Evolutionary conservation across 805 yeast species (phyloP).

Genomic region (Metschnikowia gruessii): DNA sequence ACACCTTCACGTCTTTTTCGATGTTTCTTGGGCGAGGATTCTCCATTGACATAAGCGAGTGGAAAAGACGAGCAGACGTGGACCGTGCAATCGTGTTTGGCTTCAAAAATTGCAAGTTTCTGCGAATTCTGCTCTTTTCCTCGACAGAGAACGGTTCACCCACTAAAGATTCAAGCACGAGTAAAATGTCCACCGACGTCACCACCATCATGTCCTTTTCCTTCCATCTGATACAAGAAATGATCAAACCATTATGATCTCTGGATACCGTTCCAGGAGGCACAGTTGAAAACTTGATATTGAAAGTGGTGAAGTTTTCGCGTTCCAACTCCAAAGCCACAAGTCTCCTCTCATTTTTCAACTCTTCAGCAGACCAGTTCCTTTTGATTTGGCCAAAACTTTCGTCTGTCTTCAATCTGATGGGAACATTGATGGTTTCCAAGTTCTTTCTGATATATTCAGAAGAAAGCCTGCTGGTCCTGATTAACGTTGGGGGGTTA

Average conservation of each 20-base stretch:
- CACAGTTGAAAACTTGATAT: slow-evolving; percentile 9
- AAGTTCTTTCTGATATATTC: slow-evolving; percentile 18
- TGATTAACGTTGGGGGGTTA: slow-evolving; percentile 9
- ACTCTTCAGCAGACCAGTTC: slow-evolving; percentile 49
- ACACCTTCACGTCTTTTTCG: slow-evolving; percentile 68
- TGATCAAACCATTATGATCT: slow-evolving; percentile 41
- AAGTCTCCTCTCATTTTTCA: slow-evolving; percentile 42
- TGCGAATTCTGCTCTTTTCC: slow-evolving; percentile 66
- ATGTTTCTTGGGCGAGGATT: slow-evolving; percentile 67
- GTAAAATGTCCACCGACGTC: slow-evolving; percentile 63
- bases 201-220: slow-evolving; percentile 48
- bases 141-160: slow-evolving; percentile 56
- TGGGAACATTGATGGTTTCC: slow-evolving; percentile 26
- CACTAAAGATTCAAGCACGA: slow-evolving; percentile 54
- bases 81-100: slow-evolving; percentile 57
- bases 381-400: slow-evolving; percentile 37
- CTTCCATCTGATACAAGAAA: slow-evolving; percentile 60
- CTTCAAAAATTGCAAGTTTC: slow-evolving; percentile 61
- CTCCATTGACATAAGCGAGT: slow-evolving; percentile 54
- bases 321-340: slow-evolving; percentile 42
- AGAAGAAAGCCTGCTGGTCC: slow-evolving; percentile 19
- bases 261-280: slow-evolving; percentile 38
- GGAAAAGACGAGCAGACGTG: slow-evolving; percentile 22
- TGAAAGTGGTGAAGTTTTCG: slow-evolving; percentile 20
- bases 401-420: slow-evolving; percentile 28